Percentiles rank a stretch among this genome's conserved stretches.
Evolutionary conservation across 345 rosid species (phyloP).

Genomic region (Turritis glabra): DNA sequence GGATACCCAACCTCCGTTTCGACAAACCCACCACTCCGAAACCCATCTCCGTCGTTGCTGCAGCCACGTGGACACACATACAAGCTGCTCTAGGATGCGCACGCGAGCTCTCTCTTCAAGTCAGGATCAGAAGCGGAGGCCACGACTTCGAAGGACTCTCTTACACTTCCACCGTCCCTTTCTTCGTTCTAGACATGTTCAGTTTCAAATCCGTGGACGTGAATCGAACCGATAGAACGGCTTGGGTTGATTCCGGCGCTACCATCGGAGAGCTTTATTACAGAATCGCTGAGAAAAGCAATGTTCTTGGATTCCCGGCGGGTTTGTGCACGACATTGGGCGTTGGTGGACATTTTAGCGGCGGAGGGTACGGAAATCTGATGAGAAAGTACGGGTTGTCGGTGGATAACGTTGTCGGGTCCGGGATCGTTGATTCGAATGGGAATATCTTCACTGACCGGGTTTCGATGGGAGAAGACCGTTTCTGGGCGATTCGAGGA

Average conservation of each 20-base stretch:
- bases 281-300: conserved; percentile 41
- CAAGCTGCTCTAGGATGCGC: conserved; percentile 43
- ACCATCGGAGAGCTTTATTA: conserved; percentile 46
- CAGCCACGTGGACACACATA: conserved; percentile 37
- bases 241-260: conserved; percentile 46
- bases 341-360: conserved; percentile 57
- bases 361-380: conserved; percentile 61
- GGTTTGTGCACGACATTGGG: conserved; percentile 48
- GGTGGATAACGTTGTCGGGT: conserved; percentile 53
- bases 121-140: conserved; percentile 53
- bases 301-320: conserved; percentile 46
- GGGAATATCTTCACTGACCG: conserved; percentile 41
- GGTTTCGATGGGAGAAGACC: conserved; percentile 59
- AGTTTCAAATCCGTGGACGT: conserved; percentile 33
- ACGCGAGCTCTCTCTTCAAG: conserved; percentile 36
- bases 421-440: conserved; percentile 42
- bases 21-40: conserved; percentile 43
- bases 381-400: conserved; percentile 58
- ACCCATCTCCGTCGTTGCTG: conserved; percentile 42
- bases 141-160: conserved; percentile 55
- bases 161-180: conserved; percentile 46
- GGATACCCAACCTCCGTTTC: conserved; percentile 48
- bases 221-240: conserved; percentile 32
- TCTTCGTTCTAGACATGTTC: conserved; percentile 44
- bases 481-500: conserved; percentile 65